Conservation (phyloP, 306 rosid genomes). For the Quercus robur region DNA sequence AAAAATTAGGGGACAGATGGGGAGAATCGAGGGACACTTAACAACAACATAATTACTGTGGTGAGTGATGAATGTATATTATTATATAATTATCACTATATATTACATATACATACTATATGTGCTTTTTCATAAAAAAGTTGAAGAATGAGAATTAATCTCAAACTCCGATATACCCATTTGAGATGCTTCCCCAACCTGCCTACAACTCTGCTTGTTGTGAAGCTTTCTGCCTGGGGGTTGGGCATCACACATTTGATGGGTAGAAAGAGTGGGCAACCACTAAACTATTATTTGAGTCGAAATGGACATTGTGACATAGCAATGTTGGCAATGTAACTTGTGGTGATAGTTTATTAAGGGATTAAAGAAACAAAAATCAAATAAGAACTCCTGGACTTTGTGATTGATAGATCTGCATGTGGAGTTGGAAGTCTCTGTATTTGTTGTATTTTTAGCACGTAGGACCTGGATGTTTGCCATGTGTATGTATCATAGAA, state of each 20-base stretch:
- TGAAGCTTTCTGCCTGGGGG: not conserved
- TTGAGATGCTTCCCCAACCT: too few species aligned
- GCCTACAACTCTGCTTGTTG: too few species aligned
- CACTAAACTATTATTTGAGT: not conserved
- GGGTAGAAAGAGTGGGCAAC: conserved; percentile 11
- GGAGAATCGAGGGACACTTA: too few species aligned
- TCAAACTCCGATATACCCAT: too few species aligned
- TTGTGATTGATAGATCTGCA: not conserved
- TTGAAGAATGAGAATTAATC: too few species aligned
- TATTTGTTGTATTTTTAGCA: not conserved
- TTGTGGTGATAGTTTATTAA: not conserved
- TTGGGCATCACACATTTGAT: conserved; percentile 11
- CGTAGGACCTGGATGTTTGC: not conserved
- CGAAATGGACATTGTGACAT: not conserved
- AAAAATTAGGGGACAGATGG: too few species aligned
- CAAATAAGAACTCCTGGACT: not conserved
- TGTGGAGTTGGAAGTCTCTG: not conserved
- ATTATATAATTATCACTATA: too few species aligned
- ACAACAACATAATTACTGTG: too few species aligned
- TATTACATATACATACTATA: too few species aligned
- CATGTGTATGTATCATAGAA: not conserved
- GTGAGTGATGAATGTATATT: too few species aligned
- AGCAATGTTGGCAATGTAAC: not conserved
- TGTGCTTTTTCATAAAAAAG: too few species aligned
- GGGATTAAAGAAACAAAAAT: not conserved